These are phyloP conservation scores for Hygrophoropsis aurantiaca DNA, from an alignment of 768 basidiomycete genomes.

Conservation along the genomic window DNA sequence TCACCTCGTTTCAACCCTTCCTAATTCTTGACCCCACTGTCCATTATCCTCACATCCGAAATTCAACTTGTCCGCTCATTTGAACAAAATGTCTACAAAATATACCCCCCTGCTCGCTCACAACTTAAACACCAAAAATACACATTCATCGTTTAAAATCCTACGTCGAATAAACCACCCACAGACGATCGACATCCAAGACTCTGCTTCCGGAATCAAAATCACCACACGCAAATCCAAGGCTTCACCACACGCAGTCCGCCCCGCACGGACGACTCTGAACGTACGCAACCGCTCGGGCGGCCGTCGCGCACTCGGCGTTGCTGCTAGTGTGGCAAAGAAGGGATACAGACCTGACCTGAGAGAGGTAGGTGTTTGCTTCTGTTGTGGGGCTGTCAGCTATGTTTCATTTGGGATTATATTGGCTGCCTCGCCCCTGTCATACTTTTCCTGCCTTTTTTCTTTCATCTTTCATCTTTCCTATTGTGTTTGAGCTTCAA, in stretches of 20 bases:
- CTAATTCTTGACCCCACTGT: no score
- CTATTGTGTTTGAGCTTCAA: no score
- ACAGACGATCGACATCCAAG: constrained; percentile 67
- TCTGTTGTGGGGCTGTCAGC: no score
- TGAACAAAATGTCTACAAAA: no score
- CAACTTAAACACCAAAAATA: no score
- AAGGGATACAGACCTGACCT: constrained; percentile 79
- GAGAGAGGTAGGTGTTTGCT: constrained; percentile 72
- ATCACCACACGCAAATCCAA: constrained; percentile 67
- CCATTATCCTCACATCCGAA: no score
- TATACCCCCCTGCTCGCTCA: no score
- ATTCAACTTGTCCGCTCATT: no score
- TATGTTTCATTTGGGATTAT: no score
- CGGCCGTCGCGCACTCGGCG: constrained; percentile 65
- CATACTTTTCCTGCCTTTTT: neutral
- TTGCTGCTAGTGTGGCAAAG: constrained; percentile 58
- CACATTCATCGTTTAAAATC: no score
- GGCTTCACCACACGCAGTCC: constrained; percentile 51
- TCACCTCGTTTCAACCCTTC: constrained; percentile 1
- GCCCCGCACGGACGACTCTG: constrained; percentile 45
- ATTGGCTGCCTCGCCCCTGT: constrained; percentile 2
- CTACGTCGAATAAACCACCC: no score
- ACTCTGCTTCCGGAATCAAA: constrained; percentile 54
- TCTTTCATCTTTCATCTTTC: neutral
- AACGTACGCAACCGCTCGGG: constrained; percentile 70